phyloP scores from a whole-genome alignment of 305 asterid species.

The Salvia sclarea region DNA sequence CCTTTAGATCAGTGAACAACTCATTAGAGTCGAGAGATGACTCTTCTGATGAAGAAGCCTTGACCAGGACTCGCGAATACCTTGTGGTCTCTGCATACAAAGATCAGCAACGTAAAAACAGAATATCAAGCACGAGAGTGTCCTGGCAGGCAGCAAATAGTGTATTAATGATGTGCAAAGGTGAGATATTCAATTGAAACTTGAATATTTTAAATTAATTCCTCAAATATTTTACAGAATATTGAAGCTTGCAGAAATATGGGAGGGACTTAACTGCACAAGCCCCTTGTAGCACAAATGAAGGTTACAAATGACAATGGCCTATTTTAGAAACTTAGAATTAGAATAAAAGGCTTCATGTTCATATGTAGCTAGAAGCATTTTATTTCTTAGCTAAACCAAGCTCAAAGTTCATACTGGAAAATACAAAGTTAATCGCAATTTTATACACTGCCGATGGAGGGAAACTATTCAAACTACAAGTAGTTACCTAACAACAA shows the following conservation, averaged over 20 bases:
- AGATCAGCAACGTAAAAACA: conserved; percentile 14
- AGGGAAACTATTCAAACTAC: neutral
- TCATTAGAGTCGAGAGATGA: conserved; percentile 41
- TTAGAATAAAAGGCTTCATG: no score
- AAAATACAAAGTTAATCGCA: no score
- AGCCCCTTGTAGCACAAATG: conserved; percentile 2
- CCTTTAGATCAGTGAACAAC: conserved; percentile 46
- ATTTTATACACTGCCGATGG: no score
- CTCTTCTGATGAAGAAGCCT: conserved; percentile 56
- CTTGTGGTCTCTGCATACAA: conserved; percentile 43
- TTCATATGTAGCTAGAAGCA: no score
- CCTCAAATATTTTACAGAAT: neutral
- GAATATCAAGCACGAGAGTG: neutral
- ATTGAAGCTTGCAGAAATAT: neutral
- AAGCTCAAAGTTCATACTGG: neutral
- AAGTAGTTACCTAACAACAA: neutral
- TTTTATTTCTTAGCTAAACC: no score
- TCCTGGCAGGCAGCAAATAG: neutral
- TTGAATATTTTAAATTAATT: neutral
- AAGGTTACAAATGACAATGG: neutral
- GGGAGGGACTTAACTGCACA: neutral
- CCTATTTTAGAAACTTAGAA: no score
- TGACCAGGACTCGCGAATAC: conserved; percentile 35
- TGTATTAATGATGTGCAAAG: neutral
- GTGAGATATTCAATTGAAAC: neutral